A percentile compares a stretch with the other conserved stretches of the same genome.
Evolutionary conservation across 2,329 filamentous ascomycete species (phyloP).

Genomic region (Hypoxylon sp.): DNA sequence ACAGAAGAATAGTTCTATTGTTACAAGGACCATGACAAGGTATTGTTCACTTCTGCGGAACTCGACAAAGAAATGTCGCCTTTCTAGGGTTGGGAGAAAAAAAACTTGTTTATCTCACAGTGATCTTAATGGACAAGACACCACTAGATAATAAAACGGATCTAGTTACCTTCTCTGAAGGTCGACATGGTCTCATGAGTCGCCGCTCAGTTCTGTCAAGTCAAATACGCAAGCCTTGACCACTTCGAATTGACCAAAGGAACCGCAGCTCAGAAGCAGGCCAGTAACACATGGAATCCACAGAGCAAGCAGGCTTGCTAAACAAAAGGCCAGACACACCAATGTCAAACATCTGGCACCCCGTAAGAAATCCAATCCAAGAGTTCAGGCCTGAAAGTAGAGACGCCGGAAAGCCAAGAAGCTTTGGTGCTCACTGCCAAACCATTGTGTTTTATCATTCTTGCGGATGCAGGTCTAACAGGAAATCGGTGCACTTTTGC

Average conservation of each 20-base stretch:
- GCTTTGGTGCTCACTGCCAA: constrained; percentile 21
- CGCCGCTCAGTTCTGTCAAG: background rate
- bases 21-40: background rate
- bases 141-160: constrained; percentile 7
- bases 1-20: background rate
- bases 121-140: constrained; percentile 21
- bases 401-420: background rate
- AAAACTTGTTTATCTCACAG: background rate
- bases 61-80: background rate
- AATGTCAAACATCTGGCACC: background rate
- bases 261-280: constrained; percentile 1
- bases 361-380: background rate
- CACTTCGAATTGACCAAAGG: background rate
- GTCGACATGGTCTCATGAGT: background rate
- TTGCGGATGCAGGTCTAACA: constrained; percentile 44
- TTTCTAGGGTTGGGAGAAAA: background rate
- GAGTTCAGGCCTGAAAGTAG: background rate
- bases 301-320: constrained; percentile 41
- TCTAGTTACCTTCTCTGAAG: background rate
- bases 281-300: background rate
- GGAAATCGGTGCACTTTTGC: constrained; percentile 33
- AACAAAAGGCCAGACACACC: constrained; percentile 16
- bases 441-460: constrained; percentile 43
- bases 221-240: background rate
- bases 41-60: background rate